These are phyloP conservation scores for Neurospora sp. DNA, from an alignment of 2,329 filamentous ascomycete genomes.

Conservation along the genomic window DNA sequence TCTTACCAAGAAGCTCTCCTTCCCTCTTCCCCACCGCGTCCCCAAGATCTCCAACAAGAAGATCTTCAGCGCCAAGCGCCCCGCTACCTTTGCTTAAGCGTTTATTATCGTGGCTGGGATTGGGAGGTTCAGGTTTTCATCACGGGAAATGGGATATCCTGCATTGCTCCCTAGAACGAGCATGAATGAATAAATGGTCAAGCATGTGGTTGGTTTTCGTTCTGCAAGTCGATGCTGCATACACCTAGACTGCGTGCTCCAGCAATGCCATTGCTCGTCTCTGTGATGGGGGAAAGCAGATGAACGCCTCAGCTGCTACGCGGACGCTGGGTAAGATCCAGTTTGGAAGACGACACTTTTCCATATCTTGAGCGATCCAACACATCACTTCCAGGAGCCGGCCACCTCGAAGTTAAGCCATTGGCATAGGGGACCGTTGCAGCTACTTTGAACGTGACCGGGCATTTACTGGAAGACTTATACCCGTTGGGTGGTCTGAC, in stretches of 20 bases:
- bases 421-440: background rate
- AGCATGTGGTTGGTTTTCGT: slow-evolving; percentile 8
- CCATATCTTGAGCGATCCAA: background rate
- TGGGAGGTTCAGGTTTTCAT: slow-evolving; percentile 50
- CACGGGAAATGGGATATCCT: slow-evolving; percentile 50
- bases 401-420: background rate
- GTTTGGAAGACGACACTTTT: background rate
- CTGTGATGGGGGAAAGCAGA: background rate
- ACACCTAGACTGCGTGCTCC: background rate
- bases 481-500: background rate
- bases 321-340: background rate
- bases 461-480: background rate
- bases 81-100: slow-evolving; percentile 93
- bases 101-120: slow-evolving; percentile 40
- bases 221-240: background rate
- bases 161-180: slow-evolving; percentile 42
- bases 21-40: slow-evolving; percentile 96
- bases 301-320: background rate
- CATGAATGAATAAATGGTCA: slow-evolving; percentile 31
- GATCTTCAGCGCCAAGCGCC: slow-evolving; percentile 86
- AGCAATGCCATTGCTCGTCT: background rate
- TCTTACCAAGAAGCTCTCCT: slow-evolving; percentile 86
- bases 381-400: background rate
- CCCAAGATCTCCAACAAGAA: slow-evolving; percentile 76
- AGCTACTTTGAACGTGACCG: background rate